phyloP scores from a whole-genome alignment of 805 yeast genomes.

The Debaryomyces maramus region DNA sequence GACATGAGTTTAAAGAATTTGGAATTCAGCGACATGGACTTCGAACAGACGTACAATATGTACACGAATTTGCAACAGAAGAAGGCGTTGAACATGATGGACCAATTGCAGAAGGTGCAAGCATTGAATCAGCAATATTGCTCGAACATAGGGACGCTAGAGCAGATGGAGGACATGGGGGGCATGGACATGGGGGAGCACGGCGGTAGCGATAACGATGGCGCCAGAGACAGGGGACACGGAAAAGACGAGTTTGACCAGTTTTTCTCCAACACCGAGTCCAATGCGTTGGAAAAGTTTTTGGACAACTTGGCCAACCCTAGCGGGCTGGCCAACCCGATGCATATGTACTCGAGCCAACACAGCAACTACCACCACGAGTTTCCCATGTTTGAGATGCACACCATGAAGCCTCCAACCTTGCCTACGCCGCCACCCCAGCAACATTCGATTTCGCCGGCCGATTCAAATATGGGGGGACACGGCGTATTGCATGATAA shows the following conservation, averaged over 20 bases:
- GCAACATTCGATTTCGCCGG: slow-evolving; percentile 2
- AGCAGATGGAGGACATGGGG: background rate
- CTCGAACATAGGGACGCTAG: background rate
- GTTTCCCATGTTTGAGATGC: slow-evolving; percentile 24
- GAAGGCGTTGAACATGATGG: slow-evolving; percentile 33
- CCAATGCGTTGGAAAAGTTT: slow-evolving; percentile 40
- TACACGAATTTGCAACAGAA: slow-evolving; percentile 41
- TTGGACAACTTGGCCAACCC: slow-evolving; percentile 40
- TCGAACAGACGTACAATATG: slow-evolving; percentile 45
- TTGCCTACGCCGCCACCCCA: slow-evolving; percentile 6
- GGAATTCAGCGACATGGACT: slow-evolving; percentile 36
- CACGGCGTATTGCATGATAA: slow-evolving; percentile 13
- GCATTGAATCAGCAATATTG: slow-evolving; percentile 24
- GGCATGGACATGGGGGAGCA: background rate
- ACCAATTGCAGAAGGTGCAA: slow-evolving; percentile 40
- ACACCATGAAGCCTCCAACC: slow-evolving; percentile 26
- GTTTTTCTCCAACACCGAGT: slow-evolving; percentile 37
- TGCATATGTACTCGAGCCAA: slow-evolving; percentile 28
- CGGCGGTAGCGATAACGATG: background rate
- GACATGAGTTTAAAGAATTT: background rate
- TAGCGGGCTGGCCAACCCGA: slow-evolving; percentile 9
- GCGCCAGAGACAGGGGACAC: slow-evolving; percentile 7
- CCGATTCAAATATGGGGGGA: background rate
- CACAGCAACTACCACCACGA: background rate
- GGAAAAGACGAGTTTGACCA: slow-evolving; percentile 32